A percentile compares a stretch with the other conserved stretches of the same genome.
phyloP scores from a whole-genome alignment of 2,329 filamentous ascomycete species.

The Aureobasidium leucospermi region DNA sequence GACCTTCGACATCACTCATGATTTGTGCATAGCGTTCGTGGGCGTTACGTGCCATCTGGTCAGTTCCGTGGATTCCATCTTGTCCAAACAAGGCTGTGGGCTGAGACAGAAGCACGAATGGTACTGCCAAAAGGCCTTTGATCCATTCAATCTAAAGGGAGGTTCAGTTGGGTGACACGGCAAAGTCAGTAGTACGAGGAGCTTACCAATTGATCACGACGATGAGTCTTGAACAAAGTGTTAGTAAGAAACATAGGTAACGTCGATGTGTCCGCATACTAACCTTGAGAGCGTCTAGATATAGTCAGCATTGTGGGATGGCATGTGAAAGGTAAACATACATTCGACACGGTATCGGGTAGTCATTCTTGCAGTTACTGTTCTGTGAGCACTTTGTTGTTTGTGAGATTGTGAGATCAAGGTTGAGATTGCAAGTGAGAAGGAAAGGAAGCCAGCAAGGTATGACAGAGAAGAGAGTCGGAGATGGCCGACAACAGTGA shows the following conservation, averaged over 20 bases:
- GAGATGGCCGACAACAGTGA: background rate
- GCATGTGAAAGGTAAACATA: conserved; percentile 15
- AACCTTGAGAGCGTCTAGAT: conserved; percentile 57
- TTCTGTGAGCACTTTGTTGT: background rate
- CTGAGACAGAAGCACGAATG: conserved; percentile 93
- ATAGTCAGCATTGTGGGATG: conserved; percentile 9
- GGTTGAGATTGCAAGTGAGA: background rate
- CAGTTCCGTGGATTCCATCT: conserved; percentile 54
- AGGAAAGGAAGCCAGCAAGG: background rate
- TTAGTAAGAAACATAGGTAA: background rate
- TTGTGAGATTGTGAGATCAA: background rate
- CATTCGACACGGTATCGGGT: conserved; percentile 34
- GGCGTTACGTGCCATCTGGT: conserved; percentile 69
- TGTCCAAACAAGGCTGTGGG: conserved; percentile 78
- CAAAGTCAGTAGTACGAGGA: background rate
- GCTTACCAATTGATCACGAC: conserved; percentile 81
- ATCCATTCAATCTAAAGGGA: conserved; percentile 56
- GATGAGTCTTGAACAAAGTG: conserved; percentile 65
- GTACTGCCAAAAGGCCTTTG: conserved; percentile 80
- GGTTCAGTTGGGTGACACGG: background rate
- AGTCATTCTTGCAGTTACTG: conserved; percentile 23
- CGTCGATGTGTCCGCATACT: conserved; percentile 18
- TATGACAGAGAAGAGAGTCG: background rate
- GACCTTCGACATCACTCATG: conserved; percentile 82
- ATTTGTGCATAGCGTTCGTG: conserved; percentile 91